Conservation (phyloP, 164 flowering plant genomes). For the Paratinospora sagittata region DNA sequence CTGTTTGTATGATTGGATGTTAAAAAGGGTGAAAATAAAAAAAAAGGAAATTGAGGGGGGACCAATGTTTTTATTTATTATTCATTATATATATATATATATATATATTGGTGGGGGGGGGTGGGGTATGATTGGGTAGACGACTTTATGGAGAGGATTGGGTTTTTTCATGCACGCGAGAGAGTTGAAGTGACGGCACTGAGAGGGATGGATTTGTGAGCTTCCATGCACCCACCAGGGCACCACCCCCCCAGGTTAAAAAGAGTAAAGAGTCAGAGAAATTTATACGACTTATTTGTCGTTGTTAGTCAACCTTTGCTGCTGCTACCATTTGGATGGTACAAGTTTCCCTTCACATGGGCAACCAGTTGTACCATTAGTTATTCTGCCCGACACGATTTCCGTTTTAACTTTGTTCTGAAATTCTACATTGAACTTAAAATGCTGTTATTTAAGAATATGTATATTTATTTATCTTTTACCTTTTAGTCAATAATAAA, state of each 20-base stretch:
- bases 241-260: background rate
- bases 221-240: background rate
- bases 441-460: too few relatives aligned
- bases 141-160: background rate
- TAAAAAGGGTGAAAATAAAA: background rate
- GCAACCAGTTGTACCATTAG: background rate
- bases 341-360: background rate
- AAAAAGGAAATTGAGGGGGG: background rate
- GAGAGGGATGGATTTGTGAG: background rate
- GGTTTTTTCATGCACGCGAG: slow-evolving; percentile 2
- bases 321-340: background rate
- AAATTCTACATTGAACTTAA: background rate
- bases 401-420: background rate
- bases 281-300: background rate
- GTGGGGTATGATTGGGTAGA: background rate
- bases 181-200: slow-evolving; percentile 4
- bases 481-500: too few relatives aligned
- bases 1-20: background rate
- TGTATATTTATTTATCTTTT: too few relatives aligned
- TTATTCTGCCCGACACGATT: background rate
- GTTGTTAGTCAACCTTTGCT: slow-evolving; percentile 2
- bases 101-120: background rate
- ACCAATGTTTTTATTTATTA: background rate
- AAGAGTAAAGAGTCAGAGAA: background rate
- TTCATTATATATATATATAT: too few relatives aligned